These are phyloP conservation scores for Ophiostoma tasmaniense DNA, from an alignment of 2,329 filamentous ascomycete genomes.

Conservation along the genomic window DNA sequence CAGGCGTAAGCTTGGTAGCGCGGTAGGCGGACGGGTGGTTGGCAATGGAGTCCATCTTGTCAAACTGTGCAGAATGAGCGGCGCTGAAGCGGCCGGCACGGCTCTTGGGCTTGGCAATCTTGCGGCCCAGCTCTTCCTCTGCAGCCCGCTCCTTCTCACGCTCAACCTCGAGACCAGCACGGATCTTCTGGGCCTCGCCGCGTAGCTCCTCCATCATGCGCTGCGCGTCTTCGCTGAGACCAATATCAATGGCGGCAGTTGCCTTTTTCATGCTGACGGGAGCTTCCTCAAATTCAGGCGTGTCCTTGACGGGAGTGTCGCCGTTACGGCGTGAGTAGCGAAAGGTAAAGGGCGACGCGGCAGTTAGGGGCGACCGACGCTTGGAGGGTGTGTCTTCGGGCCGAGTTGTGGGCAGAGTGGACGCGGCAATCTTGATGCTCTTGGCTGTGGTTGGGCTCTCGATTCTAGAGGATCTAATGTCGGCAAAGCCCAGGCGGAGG, in stretches of 20 bases:
- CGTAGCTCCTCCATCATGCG: slow-evolving; percentile 59
- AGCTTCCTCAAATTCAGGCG: neutral
- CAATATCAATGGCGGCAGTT: slow-evolving; percentile 28
- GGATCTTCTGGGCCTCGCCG: slow-evolving; percentile 62
- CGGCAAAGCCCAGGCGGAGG: slow-evolving; percentile 71
- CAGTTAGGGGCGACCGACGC: slow-evolving; percentile 34
- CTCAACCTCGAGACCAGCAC: slow-evolving; percentile 56
- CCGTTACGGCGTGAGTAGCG: slow-evolving; percentile 40
- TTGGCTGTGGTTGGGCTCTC: slow-evolving; percentile 13
- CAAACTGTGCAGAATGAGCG: slow-evolving; percentile 78
- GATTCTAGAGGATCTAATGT: slow-evolving; percentile 48
- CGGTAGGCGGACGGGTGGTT: slow-evolving; percentile 75
- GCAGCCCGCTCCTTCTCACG: slow-evolving; percentile 46
- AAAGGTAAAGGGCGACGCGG: slow-evolving; percentile 55
- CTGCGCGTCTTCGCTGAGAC: slow-evolving; percentile 53
- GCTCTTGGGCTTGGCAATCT: slow-evolving; percentile 71
- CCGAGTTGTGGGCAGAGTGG: neutral
- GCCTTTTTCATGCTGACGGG: neutral
- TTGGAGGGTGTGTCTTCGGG: slow-evolving; percentile 11
- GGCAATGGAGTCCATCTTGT: slow-evolving; percentile 95
- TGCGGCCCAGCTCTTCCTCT: slow-evolving; percentile 43
- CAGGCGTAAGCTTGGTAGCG: slow-evolving; percentile 47
- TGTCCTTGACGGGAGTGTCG: slow-evolving; percentile 25
- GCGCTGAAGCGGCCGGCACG: slow-evolving; percentile 74
- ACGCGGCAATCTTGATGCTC: slow-evolving; percentile 32